Evolutionary conservation across 345 rosid genomes (phyloP), one percentile per base, ranked within the genome.

Genomic region (Heritiera littoralis): DNA sequence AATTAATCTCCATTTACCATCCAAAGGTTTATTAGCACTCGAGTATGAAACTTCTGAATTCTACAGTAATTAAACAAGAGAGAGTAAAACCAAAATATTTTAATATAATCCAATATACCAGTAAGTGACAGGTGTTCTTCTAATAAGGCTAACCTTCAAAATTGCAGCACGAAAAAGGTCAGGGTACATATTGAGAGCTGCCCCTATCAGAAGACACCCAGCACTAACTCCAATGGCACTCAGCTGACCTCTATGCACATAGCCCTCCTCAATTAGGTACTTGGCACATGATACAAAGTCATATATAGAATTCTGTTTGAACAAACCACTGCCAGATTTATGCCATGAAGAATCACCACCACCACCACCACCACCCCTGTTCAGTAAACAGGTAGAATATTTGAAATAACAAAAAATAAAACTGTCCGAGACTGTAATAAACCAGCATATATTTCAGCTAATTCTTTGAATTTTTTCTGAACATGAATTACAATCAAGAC

Each of bases 141-240:
- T 45, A 67, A 9, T 58, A 49, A 23, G 17, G 63, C 81, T 78
- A 41, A 94, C 98, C 98, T 92, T 95, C 85, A 93, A 79, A 75
- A 95, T 85, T 23, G 90, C 92, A 61, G 93, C 95, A 81, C 84
- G 83, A 60, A 95, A 92, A 66, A 95, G 86, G 76, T 80, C 77
- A 0, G 95, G 93, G 66, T 83, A 81, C 86, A 89, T 86, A 79
- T 93, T 95, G 78, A 93, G 86, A 23, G 92, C 90, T 35, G 94
- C 97, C 64, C 93, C 97, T 41, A 89, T 88, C 67, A 93, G 91
- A 77, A 95, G 86, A 66, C 92, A 86, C 52, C 98, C 98, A 28
- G 98, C 98, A 23, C 98, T 93, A 54, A 70, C 64, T 49, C 95
- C 97, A 4, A 87, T 83, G 78, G 98, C 94, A 86, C 91, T 84